phyloP scores from a whole-genome alignment of 2,329 filamentous ascomycete genomes.

The Fusarium sulawesiense region DNA sequence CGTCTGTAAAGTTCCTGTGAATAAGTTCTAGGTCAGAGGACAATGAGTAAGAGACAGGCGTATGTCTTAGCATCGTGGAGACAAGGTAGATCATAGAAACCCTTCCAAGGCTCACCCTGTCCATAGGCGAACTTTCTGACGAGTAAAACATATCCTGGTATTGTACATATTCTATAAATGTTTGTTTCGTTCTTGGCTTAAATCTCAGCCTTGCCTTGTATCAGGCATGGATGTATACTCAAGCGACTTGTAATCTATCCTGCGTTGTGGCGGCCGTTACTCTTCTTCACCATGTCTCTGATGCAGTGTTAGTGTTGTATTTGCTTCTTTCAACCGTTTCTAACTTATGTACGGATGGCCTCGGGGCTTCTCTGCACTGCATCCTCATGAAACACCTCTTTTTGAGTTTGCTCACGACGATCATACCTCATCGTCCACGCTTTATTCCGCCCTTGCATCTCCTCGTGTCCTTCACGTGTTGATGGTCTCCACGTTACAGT shows the following conservation, averaged over 20 bases:
- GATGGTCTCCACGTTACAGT: constrained; percentile 4
- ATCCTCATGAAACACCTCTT: not conserved
- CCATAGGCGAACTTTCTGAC: not conserved
- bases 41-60: not conserved
- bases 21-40: not conserved
- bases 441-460: constrained; percentile 24
- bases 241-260: not conserved
- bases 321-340: constrained; percentile 19
- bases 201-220: not conserved
- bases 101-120: not conserved
- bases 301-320: not conserved
- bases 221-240: not conserved
- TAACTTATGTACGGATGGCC: not conserved
- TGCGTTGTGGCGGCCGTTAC: constrained; percentile 9
- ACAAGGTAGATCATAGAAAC: not conserved
- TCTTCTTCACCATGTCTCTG: constrained; percentile 28
- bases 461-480: constrained; percentile 44
- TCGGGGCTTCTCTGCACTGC: not conserved
- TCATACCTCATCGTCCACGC: constrained; percentile 33
- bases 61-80: not conserved
- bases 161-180: not conserved
- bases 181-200: not conserved
- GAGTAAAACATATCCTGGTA: not conserved
- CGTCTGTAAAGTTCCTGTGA: not conserved
- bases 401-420: constrained; percentile 3